Evolutionary conservation across 208 protist species (phyloP).

Genomic region (Acanthamoeba sp.): DNA sequence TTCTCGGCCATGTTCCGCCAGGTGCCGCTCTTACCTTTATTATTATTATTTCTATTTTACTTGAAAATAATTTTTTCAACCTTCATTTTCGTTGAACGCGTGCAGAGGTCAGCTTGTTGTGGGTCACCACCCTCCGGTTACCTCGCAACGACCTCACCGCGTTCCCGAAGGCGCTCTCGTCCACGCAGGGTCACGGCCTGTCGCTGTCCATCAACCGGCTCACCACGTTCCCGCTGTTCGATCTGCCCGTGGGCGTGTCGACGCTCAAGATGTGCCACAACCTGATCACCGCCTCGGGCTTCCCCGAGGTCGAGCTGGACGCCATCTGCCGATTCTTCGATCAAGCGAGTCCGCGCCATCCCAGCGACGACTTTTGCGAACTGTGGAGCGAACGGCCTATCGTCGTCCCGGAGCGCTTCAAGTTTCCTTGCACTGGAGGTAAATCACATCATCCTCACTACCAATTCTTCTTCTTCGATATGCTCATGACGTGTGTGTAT

Average conservation of each 20-base stretch:
- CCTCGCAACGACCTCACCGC: background rate
- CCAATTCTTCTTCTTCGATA: background rate
- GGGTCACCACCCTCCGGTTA: background rate
- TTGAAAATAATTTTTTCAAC: no score
- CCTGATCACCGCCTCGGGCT: background rate
- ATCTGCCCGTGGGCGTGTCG: background rate
- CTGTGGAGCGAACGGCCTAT: no score
- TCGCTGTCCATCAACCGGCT: conserved; percentile 6
- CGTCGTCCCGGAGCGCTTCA: no score
- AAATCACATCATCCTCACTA: background rate
- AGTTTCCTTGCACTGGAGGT: background rate
- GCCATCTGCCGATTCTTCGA: background rate
- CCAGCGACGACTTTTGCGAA: background rate
- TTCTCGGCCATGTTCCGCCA: no score
- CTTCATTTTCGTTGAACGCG: no score
- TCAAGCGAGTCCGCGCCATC: background rate
- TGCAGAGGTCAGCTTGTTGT: background rate
- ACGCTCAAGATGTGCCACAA: background rate
- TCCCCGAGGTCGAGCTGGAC: background rate
- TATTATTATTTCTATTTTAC: no score
- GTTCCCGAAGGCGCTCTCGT: background rate
- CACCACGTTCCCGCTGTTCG: background rate
- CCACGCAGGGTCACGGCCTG: background rate
- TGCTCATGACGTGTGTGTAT: background rate
- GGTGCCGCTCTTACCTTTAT: no score